These are phyloP conservation scores for Cyathus striatus DNA, from an alignment of 768 basidiomycete genomes.

Conservation along the genomic window DNA sequence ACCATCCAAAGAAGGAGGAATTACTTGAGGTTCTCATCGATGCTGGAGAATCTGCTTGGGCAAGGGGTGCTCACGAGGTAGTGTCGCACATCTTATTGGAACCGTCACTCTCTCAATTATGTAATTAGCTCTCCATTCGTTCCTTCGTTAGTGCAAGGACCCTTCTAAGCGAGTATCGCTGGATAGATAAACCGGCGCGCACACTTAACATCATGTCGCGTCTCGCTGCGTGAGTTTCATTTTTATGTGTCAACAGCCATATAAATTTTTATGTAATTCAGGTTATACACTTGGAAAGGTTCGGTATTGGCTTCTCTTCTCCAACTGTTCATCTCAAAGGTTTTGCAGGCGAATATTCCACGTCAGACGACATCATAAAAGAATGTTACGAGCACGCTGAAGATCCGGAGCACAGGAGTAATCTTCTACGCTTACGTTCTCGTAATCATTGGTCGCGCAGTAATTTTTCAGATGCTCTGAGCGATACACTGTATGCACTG, in stretches of 20 bases:
- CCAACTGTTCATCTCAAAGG: not conserved
- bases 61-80: conserved; percentile 73
- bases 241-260: not conserved
- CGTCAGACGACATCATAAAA: conserved; percentile 46
- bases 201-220: conserved; percentile 52
- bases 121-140: conserved; percentile 57
- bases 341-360: conserved; percentile 43
- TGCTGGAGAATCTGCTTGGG: conserved; percentile 68
- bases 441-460: conserved; percentile 61
- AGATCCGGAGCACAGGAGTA: conserved; percentile 50
- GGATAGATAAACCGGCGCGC: conserved; percentile 40
- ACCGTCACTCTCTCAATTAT: too few relatives aligned
- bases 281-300: conserved; percentile 67
- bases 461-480: conserved; percentile 49
- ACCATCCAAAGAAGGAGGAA: conserved; percentile 57
- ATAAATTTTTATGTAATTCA: conserved; percentile 18
- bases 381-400: conserved; percentile 48
- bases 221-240: conserved; percentile 51
- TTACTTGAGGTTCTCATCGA: conserved; percentile 56
- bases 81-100: too few relatives aligned
- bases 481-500: conserved; percentile 55
- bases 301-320: too few relatives aligned
- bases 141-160: conserved; percentile 56
- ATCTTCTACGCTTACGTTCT: conserved; percentile 53
- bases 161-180: conserved; percentile 49